Evolutionary conservation across 441 rosid genomes (phyloP), one percentile per base, ranked within the genome.

Genomic region (Cnidoscolus chayamansa): DNA sequence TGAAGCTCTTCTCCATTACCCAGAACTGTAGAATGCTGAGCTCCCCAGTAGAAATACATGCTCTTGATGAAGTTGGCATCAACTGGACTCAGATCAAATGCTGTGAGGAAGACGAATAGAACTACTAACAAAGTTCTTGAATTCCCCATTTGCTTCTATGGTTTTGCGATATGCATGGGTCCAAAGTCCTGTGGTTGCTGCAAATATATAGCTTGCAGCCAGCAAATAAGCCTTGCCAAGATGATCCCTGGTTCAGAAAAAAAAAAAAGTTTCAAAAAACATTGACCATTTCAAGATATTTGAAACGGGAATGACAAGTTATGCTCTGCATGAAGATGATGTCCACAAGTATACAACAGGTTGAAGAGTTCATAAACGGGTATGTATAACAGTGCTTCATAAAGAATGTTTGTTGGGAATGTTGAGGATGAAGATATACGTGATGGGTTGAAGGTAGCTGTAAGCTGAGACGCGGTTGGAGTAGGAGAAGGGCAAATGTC

Each of bases 1-100:
- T 84, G 88, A 72, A 88, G 87, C 63, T 84, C 80, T 48, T 81
- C 85, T 0, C 89, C 88, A 47, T 76, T 63, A 73, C 70, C 78
- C 13, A 1, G 32, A 67, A 85, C 60, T 20, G 43, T 10, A 32
- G 88, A 81, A 72, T 87, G 88, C 32, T 83, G 16, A 37, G 75
- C 80, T 56, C 98, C 98, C 98, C 89, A 88, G 75, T 75, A 82
- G 78, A 87, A 76, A 40, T 84, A 80, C 82, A 87, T 80, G 86
- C 89, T 85, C 62, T 86, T 85, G 19, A 74, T 58, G 80, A 89
- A 78, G 32, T 73, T 81, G 72, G 90, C 94, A 45, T 79, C 64
- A 20, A 86, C 90, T 12, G 71, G 58, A 60, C 50, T 74, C 47
- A 71, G 84, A 81, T 80, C 58, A 11, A 84, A 75, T 64, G 65